Evolutionary conservation across 768 basidiomycete species (phyloP).

Genomic region (Epithele typhae): DNA sequence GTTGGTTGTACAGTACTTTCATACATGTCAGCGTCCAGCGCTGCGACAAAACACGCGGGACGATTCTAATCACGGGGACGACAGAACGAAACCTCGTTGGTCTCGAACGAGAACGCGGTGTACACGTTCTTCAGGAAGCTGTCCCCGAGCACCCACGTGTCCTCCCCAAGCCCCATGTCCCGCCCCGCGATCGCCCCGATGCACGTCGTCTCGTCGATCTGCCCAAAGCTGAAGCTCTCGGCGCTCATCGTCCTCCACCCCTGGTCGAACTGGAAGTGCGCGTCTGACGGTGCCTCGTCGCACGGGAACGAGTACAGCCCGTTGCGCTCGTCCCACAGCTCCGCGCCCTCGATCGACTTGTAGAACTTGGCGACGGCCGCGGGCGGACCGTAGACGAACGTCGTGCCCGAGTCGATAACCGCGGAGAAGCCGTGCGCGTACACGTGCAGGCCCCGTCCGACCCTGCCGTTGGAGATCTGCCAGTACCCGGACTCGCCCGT

Average conservation of each 20-base stretch:
- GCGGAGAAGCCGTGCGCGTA: too few species aligned
- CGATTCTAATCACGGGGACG: too few species aligned
- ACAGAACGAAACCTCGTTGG: too few species aligned
- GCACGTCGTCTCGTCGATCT: constrained; percentile 12
- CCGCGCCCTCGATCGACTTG: constrained; percentile 20
- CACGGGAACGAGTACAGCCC: constrained; percentile 26
- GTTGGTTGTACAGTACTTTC: too few species aligned
- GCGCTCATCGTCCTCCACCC: constrained; percentile 13
- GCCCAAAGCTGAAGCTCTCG: constrained; percentile 24
- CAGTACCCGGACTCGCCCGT: constrained; percentile 23
- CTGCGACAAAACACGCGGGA: too few species aligned
- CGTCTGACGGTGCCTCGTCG: constrained; percentile 7
- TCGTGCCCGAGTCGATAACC: constrained; percentile 29
- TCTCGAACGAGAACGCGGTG: too few species aligned
- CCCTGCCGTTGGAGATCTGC: constrained; percentile 22
- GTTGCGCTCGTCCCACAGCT: constrained; percentile 12
- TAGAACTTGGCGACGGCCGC: constrained; percentile 22
- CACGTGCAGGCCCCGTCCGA: too few species aligned
- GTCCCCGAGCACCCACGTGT: constrained; percentile 22
- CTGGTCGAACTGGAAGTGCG: constrained; percentile 19
- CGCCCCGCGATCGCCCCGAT: constrained; percentile 22
- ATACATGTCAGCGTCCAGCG: too few species aligned
- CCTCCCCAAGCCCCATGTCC: constrained; percentile 18
- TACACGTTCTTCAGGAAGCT: too few species aligned
- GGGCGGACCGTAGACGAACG: constrained; percentile 25